Conservation (phyloP, 306 rosid species). For the Lathyrus oleraceus region DNA sequence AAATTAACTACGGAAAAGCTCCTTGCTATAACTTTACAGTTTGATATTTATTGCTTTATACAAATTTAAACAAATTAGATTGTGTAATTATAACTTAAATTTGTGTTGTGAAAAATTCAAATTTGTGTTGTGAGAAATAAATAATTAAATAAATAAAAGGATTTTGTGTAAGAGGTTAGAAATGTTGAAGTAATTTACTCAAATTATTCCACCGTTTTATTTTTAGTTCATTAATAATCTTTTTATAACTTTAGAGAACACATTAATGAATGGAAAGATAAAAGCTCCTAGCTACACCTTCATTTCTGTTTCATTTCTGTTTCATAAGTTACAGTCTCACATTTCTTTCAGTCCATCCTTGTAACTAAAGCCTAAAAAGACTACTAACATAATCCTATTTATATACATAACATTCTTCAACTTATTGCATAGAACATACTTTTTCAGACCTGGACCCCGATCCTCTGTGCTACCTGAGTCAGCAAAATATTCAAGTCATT, state of each 20-base stretch:
- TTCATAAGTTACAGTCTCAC: slow-evolving; percentile 6
- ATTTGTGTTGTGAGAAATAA: no score
- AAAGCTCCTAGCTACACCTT: slow-evolving; percentile 27
- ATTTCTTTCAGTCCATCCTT: slow-evolving; percentile 20
- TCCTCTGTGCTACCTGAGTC: slow-evolving; percentile 77
- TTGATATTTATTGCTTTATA: no score
- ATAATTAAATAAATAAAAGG: background rate
- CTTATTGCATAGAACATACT: slow-evolving; percentile 10
- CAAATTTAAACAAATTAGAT: no score
- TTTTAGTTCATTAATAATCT: background rate
- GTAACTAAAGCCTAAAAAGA: slow-evolving; percentile 29
- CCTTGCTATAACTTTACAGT: no score
- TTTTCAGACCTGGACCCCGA: slow-evolving; percentile 58
- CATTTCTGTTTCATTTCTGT: slow-evolving; percentile 11
- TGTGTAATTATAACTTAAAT: no score
- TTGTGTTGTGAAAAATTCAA: no score
- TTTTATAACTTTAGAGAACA: background rate
- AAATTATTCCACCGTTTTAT: background rate
- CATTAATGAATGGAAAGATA: background rate
- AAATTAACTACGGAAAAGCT: no score
- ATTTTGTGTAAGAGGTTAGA: background rate
- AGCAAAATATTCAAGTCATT: slow-evolving; percentile 29
- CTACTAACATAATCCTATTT: slow-evolving; percentile 3
- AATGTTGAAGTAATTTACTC: background rate
- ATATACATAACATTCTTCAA: slow-evolving; percentile 39